Evolutionary conservation across 2,329 filamentous ascomycete genomes (phyloP).

Genomic region (Ophiostoma himal-ulmi): DNA sequence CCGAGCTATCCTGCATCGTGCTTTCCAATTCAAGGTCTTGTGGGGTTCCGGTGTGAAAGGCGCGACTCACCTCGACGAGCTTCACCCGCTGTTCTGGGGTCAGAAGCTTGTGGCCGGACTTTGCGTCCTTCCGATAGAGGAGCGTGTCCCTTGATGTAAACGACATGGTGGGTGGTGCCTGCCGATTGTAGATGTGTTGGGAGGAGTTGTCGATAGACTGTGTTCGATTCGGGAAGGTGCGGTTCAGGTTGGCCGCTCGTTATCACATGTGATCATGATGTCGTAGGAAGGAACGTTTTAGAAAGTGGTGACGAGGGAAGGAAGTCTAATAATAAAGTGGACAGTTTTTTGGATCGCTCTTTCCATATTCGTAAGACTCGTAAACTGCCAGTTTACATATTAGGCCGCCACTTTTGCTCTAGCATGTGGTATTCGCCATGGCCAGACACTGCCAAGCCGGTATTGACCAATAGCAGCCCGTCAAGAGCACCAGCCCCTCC

Average conservation of each 20-base stretch:
- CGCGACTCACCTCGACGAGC: constrained; percentile 39
- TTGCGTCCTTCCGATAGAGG: constrained; percentile 43
- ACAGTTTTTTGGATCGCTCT: constrained; percentile 5
- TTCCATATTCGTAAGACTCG: constrained; percentile 8
- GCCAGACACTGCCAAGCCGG: neutral
- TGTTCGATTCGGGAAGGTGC: constrained; percentile 15
- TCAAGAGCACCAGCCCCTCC: neutral
- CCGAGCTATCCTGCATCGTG: neutral
- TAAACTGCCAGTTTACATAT: neutral
- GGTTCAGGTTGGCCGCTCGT: constrained; percentile 19
- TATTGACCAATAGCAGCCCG: neutral
- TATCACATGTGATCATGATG: constrained; percentile 17
- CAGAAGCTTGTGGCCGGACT: constrained; percentile 38
- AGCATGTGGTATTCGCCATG: constrained; percentile 13
- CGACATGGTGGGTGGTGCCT: constrained; percentile 33
- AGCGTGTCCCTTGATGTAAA: constrained; percentile 36
- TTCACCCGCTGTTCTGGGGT: constrained; percentile 41
- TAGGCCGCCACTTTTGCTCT: constrained; percentile 11
- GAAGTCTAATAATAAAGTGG: neutral
- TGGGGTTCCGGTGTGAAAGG: constrained; percentile 8
- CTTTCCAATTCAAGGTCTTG: neutral
- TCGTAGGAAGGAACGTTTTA: neutral
- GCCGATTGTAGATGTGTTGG: neutral
- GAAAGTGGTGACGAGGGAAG: neutral
- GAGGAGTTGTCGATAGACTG: neutral